phyloP scores from a whole-genome alignment of 2,329 filamentous ascomycete species.

The Beauveria brongniartii region DNA sequence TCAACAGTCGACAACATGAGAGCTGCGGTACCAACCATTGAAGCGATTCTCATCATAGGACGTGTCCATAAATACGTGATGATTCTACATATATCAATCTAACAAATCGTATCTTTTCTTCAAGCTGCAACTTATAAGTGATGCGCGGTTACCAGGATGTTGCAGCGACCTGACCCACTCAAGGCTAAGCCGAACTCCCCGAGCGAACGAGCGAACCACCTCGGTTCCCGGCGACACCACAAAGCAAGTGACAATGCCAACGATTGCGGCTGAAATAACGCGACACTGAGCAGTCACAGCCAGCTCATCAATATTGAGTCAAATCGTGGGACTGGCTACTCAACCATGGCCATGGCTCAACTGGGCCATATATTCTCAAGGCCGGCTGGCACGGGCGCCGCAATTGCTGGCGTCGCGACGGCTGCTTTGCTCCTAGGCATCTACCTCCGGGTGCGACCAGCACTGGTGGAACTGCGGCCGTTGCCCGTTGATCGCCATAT shows the following conservation, averaged over 20 bases:
- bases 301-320: not conserved
- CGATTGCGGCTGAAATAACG: not conserved
- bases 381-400: not conserved
- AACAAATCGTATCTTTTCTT: rapidly evolving
- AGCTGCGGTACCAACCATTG: not conserved
- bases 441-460: constrained; percentile 25
- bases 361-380: not conserved
- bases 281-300: not conserved
- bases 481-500: constrained; percentile 1
- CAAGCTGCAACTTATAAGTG: not conserved
- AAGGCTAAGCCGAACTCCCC: not conserved
- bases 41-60: not conserved
- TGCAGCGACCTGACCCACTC: not conserved
- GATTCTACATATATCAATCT: not conserved
- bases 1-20: not conserved
- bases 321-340: not conserved
- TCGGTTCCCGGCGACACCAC: not conserved
- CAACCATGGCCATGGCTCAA: not conserved
- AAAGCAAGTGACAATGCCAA: not conserved
- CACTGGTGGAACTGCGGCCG: constrained; percentile 10
- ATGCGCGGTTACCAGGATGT: not conserved
- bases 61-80: not conserved
- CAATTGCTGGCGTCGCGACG: not conserved
- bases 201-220: not conserved
- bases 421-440: not conserved